These are phyloP conservation scores for Apiospora malaysiana DNA, from an alignment of 2,329 filamentous ascomycete species.

Conservation along the genomic window DNA sequence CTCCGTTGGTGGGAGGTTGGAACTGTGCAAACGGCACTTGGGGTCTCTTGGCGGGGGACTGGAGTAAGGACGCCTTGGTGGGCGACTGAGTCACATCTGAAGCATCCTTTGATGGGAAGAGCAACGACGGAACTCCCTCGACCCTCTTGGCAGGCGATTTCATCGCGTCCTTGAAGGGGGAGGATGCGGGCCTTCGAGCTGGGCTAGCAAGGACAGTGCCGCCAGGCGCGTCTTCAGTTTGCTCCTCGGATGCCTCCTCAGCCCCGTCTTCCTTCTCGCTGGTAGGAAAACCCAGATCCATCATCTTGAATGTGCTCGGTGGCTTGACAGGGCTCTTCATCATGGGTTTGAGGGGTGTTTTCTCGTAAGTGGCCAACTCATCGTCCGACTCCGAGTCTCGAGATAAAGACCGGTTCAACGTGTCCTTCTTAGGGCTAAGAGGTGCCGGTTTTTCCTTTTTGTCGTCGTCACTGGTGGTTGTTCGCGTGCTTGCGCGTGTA, in stretches of 20 bases:
- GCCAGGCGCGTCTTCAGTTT: conserved; percentile 41
- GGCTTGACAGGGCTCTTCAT: conserved; percentile 63
- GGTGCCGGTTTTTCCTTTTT: conserved; percentile 52
- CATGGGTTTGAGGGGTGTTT: conserved; percentile 57
- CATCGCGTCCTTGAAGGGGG: conserved; percentile 60
- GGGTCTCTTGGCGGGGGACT: conserved; percentile 59
- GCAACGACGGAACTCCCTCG: conserved; percentile 47
- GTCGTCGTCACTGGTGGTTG: conserved; percentile 33
- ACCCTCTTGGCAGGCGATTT: conserved; percentile 61
- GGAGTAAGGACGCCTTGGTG: conserved; percentile 54
- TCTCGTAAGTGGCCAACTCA: conserved; percentile 60
- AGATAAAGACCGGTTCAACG: conserved; percentile 55
- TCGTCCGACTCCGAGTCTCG: conserved; percentile 61
- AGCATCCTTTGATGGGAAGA: conserved; percentile 36
- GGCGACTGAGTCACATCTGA: conserved; percentile 47
- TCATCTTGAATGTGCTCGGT: conserved; percentile 43
- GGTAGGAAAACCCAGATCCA: conserved; percentile 37
- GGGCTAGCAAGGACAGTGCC: conserved; percentile 57
- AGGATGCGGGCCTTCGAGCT: conserved; percentile 58
- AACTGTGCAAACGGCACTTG: conserved; percentile 34
- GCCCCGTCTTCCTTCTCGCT: conserved; percentile 28
- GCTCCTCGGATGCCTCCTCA: conserved; percentile 38
- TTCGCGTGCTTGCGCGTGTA: conserved; percentile 44
- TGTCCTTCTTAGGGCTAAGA: conserved; percentile 69
- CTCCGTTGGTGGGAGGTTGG: conserved; percentile 33